These are phyloP conservation scores for Xylaria sp. DNA, from an alignment of 2,329 filamentous ascomycete genomes.

Conservation along the genomic window DNA sequence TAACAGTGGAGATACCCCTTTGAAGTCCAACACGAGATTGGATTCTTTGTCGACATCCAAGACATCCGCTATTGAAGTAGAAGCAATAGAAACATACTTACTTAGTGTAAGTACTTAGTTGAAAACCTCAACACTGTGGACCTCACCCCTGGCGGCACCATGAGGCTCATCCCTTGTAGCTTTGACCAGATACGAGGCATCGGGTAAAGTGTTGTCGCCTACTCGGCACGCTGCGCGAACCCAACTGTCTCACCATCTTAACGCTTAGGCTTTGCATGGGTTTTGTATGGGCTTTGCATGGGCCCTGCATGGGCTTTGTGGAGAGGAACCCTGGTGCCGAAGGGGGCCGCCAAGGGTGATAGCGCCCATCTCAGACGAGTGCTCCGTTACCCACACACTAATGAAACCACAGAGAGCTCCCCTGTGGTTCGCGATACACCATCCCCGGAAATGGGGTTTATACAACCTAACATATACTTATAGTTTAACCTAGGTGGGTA, in stretches of 20 bases:
- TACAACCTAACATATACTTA: not conserved
- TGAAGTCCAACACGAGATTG: slow-evolving; percentile 2
- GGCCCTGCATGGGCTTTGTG: not conserved
- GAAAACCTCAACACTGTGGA: not conserved
- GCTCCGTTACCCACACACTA: slow-evolving; percentile 11
- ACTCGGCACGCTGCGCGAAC: slow-evolving; percentile 1
- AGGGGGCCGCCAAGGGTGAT: slow-evolving; percentile 6
- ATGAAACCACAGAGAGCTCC: slow-evolving; percentile 23
- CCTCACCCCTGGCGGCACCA: not conserved
- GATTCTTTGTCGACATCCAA: not conserved
- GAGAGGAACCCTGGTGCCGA: not conserved
- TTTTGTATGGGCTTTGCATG: too few species aligned
- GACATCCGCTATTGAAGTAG: too few species aligned
- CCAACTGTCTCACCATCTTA: not conserved
- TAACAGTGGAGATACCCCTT: slow-evolving; percentile 32
- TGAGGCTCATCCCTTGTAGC: slow-evolving; percentile 16
- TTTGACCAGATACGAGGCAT: not conserved
- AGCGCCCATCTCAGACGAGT: slow-evolving; percentile 11
- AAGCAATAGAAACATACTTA: not conserved
- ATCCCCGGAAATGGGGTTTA: not conserved
- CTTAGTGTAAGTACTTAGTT: not conserved
- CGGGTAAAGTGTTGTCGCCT: not conserved
- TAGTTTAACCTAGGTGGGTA: too few species aligned
- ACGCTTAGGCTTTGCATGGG: not conserved
- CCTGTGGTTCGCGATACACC: not conserved